Base-by-base conservation (phyloP, 257 asterid species). In the Lycium ferocissimum region DNA sequence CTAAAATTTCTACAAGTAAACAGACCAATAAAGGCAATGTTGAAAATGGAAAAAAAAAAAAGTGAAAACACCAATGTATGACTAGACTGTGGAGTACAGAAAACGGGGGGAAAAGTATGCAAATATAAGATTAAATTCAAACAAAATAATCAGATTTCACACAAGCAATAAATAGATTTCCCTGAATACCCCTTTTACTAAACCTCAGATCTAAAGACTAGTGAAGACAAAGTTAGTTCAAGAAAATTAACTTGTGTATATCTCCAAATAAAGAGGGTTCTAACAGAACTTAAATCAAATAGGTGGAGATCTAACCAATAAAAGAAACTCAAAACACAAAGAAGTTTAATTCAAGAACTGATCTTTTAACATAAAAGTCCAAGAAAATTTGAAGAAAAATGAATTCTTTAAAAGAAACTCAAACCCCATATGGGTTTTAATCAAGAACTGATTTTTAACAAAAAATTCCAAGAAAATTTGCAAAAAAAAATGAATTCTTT, bases 271-370 rank as follows among this genome's bases (percentile, higher is more conserved):
- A 56, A 22, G n/a, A 20, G 2, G 17, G 61, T 45, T 45, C 38
- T 22, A n/a, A 66, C 20, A 66, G 79, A 26, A 82, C 51, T 49
- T 22, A 83, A 43, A 69, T 65, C 79, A 51, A 66, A 54, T 2
- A 51, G 62, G 20, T 61, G 58, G 17, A 1, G 33, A 65, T 12
- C 85, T 67, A 54, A 69, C 56, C 56, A 83, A 35, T 66, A 37
- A 67, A 69, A 83, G 33, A 83, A 83, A 51, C 85, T 53, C 80
- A 83, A 69, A 33, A 6, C 57, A 4, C 45, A 54, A 69, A 53
- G 12, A 80, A 53, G 51, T 15, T 17, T 58, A 17, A 66, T 66
- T 69, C 70, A 54, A 6, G 33, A 69, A 83, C 40, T 69, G 58
- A 13, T 53, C 69, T n/a, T 83, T 69, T 69, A 67, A 53, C 2